Evolutionary conservation across 495 filamentous ascomycete genomes (phyloP).

Genomic region (Entonaema liquescens): DNA sequence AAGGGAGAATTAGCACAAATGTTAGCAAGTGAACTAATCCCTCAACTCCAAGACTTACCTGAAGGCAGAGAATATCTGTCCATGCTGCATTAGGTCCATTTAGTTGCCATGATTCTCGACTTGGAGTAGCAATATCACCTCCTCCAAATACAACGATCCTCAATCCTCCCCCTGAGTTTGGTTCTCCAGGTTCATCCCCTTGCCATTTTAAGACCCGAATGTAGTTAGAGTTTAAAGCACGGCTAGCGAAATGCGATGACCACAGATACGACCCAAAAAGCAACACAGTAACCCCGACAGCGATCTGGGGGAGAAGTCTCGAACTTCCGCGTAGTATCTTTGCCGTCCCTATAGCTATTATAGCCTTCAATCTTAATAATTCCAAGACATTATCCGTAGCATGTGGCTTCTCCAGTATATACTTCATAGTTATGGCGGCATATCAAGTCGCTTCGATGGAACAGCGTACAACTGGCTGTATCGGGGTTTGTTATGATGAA

Average conservation of each 20-base stretch:
- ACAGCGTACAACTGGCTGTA: not conserved
- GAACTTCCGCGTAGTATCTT: slow-evolving; percentile 43
- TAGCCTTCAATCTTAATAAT: slow-evolving; percentile 8
- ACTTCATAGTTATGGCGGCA: slow-evolving; percentile 4
- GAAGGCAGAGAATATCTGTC: slow-evolving; percentile 43
- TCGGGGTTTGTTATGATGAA: not conserved
- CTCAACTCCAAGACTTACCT: slow-evolving; percentile 19
- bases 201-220: slow-evolving; percentile 26
- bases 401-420: slow-evolving; percentile 1
- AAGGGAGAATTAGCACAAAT: slow-evolving; percentile 17
- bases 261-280: slow-evolving; percentile 33
- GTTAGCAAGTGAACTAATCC: not conserved
- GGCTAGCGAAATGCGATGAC: slow-evolving; percentile 23
- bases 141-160: slow-evolving; percentile 49
- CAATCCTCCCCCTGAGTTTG: slow-evolving; percentile 18
- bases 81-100: slow-evolving; percentile 28
- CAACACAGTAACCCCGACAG: slow-evolving; percentile 26
- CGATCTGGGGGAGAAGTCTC: slow-evolving; percentile 38
- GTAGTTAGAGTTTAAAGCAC: slow-evolving; percentile 17
- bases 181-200: slow-evolving; percentile 18
- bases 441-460: not conserved
- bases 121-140: slow-evolving; percentile 44
- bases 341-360: slow-evolving; percentile 8
- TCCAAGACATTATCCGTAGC: slow-evolving; percentile 17
- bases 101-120: slow-evolving; percentile 17